Percentiles rank a stretch among this genome's conserved stretches.
phyloP scores from a whole-genome alignment of 2,329 filamentous ascomycete genomes.

The Rasamsonia emersonii region DNA sequence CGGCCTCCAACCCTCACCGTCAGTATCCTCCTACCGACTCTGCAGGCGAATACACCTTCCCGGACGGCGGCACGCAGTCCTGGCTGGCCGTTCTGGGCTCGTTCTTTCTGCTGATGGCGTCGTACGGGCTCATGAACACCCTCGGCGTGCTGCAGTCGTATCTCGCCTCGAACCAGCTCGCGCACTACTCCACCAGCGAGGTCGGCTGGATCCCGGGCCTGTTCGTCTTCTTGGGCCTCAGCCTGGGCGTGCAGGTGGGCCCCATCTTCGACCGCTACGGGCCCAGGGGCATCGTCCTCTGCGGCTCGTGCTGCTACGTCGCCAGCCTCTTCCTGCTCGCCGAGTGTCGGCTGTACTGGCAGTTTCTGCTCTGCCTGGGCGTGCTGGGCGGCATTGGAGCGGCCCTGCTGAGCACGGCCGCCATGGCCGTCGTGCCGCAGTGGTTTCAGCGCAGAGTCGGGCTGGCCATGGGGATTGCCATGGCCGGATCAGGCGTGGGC shows the following conservation, averaged over 20 bases:
- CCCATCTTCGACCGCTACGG: conserved; percentile 45
- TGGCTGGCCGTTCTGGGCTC: conserved; percentile 30
- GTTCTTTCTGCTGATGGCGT: conserved; percentile 30
- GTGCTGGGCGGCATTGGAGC: conserved; percentile 28
- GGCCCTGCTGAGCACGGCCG: conserved; percentile 30
- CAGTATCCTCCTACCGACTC: no score
- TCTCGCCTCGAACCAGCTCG: conserved; percentile 38
- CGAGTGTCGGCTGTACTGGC: conserved; percentile 41
- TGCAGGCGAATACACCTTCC: no score
- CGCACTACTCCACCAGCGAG: conserved; percentile 33
- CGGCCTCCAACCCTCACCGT: no score
- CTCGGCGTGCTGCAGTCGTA: conserved; percentile 44
- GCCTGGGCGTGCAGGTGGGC: conserved; percentile 40
- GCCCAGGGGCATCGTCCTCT: conserved; percentile 32
- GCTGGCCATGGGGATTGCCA: conserved; percentile 32
- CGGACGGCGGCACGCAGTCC: conserved; percentile 26
- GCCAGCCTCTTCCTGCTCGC: conserved; percentile 39
- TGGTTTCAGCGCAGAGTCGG: conserved; percentile 34
- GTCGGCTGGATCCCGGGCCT: conserved; percentile 45
- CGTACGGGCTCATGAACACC: conserved; percentile 42
- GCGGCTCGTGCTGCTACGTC: conserved; percentile 31
- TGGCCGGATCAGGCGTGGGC: conserved; percentile 31
- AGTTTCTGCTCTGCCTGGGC: conserved; percentile 38
- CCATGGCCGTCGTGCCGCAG: conserved; percentile 31
- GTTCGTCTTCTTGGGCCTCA: conserved; percentile 38